Conservation (phyloP, 179 eudicot genomes). For the Beta macrorhiza region DNA sequence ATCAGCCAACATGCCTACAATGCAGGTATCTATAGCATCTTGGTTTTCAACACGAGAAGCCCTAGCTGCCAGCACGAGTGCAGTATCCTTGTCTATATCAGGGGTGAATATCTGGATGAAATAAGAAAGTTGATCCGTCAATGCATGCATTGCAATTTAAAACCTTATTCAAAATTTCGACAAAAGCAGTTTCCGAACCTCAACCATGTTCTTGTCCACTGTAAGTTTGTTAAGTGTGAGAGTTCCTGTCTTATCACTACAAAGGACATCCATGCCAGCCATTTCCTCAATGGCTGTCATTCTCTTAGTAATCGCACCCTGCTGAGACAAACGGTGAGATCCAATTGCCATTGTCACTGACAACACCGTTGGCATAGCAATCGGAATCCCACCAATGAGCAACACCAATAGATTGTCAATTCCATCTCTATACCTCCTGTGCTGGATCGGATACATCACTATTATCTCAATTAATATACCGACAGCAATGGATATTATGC, state of each 20-base stretch:
- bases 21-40: constrained; percentile 89
- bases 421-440: constrained; percentile 69
- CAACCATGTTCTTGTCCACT: constrained; percentile 63
- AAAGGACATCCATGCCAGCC: constrained; percentile 95
- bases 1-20: constrained; percentile 81
- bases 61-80: constrained; percentile 63
- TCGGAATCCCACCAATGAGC: constrained; percentile 89
- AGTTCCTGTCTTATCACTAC: constrained; percentile 92
- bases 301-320: constrained; percentile 90
- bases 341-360: constrained; percentile 96
- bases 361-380: constrained; percentile 90
- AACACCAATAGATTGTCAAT: constrained; percentile 80
- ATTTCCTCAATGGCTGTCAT: constrained; percentile 94
- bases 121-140: neutral
- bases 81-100: constrained; percentile 56
- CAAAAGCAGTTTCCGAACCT: constrained; percentile 44
- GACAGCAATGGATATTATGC: constrained; percentile 63
- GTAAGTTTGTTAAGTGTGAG: constrained; percentile 79
- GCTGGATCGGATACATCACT: constrained; percentile 82
- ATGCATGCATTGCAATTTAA: neutral
- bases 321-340: constrained; percentile 75
- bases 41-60: constrained; percentile 91
- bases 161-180: neutral
- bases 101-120: constrained; percentile 49
- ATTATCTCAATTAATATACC: constrained; percentile 62